Percentiles rank a stretch among this genome's conserved stretches.
These are phyloP conservation scores for Rhodomyrtus psidioides DNA, from an alignment of 441 rosid species.

Conservation along the genomic window DNA sequence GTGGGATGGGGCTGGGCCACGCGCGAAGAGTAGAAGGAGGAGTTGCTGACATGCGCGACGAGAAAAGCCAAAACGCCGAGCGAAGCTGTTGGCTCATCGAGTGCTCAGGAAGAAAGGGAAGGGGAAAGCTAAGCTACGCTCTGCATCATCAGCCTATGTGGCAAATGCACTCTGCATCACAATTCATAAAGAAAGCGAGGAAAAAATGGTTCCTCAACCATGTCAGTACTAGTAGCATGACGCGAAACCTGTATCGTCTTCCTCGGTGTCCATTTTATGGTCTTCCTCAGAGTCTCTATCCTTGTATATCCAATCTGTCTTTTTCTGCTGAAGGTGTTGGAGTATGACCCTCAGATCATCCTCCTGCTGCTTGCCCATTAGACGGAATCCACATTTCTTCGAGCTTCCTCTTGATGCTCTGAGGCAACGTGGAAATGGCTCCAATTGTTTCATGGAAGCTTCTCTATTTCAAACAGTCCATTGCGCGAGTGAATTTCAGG, in stretches of 20 bases:
- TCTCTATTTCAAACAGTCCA: no score
- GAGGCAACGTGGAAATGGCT: background rate
- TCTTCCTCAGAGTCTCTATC: background rate
- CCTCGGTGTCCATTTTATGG: no score
- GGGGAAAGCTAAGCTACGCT: no score
- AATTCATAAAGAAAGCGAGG: background rate
- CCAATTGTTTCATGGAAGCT: background rate
- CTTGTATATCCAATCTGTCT: rapidly evolving
- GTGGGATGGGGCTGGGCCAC: no score
- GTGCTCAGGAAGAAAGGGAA: no score
- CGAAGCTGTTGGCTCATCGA: no score
- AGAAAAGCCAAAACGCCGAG: no score
- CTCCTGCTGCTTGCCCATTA: background rate
- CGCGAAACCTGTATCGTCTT: background rate
- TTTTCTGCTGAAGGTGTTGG: background rate
- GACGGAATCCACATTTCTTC: background rate
- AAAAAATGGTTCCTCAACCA: background rate
- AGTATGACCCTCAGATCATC: background rate
- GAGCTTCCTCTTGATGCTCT: rapidly evolving
- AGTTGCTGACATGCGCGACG: no score
- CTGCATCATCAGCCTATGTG: no score
- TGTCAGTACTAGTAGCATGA: no score
- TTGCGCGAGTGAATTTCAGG: no score
- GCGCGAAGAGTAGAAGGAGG: no score
- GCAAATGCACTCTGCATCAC: background rate